Percentiles rank a stretch among this genome's conserved stretches.
phyloP scores from a whole-genome alignment of 257 asterid genomes.

The Solanum acaule region DNA sequence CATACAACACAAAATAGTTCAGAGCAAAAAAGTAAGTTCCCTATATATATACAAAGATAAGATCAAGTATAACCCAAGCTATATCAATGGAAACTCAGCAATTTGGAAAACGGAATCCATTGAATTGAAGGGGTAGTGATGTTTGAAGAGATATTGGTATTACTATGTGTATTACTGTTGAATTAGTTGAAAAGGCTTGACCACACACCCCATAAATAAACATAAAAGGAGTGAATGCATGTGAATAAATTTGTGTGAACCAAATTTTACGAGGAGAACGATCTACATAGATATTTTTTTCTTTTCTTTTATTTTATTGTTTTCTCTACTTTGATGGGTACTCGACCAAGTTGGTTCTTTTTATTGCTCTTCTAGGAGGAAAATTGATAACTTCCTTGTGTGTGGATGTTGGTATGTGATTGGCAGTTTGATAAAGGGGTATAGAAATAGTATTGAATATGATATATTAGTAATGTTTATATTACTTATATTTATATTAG shows the following conservation, averaged over 20 bases:
- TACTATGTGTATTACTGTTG: background rate
- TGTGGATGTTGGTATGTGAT: background rate
- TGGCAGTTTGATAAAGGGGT: background rate
- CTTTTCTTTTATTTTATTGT: too few relatives aligned
- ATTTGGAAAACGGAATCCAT: conserved; percentile 7
- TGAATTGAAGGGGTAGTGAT: background rate
- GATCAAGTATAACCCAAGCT: background rate
- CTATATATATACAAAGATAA: background rate
- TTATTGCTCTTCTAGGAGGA: background rate
- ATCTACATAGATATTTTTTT: background rate
- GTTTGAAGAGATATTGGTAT: background rate
- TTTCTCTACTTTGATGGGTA: background rate
- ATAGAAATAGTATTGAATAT: too few relatives aligned
- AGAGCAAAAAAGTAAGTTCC: background rate
- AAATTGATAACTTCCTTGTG: background rate
- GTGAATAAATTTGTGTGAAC: conserved; percentile 24
- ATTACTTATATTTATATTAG: too few relatives aligned
- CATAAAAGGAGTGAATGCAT: background rate
- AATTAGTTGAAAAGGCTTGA: background rate
- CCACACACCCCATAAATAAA: background rate
- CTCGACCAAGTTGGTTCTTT: background rate
- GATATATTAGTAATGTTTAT: too few relatives aligned
- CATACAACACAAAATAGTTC: conserved; percentile 17
- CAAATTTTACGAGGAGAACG: conserved; percentile 4
- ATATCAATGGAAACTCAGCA: background rate